Conservation (phyloP, 768 basidiomycete species). For the Russula sp. region DNA sequence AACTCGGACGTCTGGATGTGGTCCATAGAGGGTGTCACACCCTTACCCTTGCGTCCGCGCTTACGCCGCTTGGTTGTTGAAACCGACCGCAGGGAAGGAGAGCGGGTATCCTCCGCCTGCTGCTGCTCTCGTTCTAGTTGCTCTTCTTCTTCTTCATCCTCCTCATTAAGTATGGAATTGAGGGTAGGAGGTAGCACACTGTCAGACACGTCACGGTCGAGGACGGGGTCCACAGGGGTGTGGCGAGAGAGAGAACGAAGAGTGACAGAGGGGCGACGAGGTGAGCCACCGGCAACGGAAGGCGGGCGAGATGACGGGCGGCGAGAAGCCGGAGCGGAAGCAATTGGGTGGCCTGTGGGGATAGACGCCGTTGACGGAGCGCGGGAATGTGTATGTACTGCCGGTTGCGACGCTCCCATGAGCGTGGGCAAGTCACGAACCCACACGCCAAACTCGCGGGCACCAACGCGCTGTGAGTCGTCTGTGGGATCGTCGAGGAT, state of each 20-base stretch:
- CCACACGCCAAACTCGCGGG: slow-evolving; percentile 84
- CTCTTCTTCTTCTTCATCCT: slow-evolving; percentile 42
- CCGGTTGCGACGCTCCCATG: slow-evolving; percentile 41
- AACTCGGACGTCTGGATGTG: slow-evolving; percentile 56
- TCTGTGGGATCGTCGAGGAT: slow-evolving; percentile 62
- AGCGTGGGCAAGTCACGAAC: slow-evolving; percentile 72
- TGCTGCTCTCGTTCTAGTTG: background rate
- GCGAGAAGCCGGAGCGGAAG: slow-evolving; percentile 58
- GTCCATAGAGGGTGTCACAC: slow-evolving; percentile 34
- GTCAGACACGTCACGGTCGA: slow-evolving; percentile 22
- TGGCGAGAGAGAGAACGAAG: slow-evolving; percentile 54
- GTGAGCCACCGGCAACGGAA: slow-evolving; percentile 37
- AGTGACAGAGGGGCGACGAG: slow-evolving; percentile 47
- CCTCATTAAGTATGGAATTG: slow-evolving; percentile 28
- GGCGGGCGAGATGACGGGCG: slow-evolving; percentile 66
- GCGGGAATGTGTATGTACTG: slow-evolving; percentile 44
- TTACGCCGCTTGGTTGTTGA: slow-evolving; percentile 77
- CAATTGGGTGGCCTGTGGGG: slow-evolving; percentile 52
- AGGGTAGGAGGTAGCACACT: slow-evolving; percentile 14
- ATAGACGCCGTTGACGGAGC: slow-evolving; percentile 56
- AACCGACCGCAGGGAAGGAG: slow-evolving; percentile 30
- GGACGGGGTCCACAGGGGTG: slow-evolving; percentile 44
- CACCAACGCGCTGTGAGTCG: slow-evolving; percentile 57
- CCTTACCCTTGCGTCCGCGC: slow-evolving; percentile 81
- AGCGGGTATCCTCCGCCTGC: background rate